Conservation (phyloP, 495 filamentous ascomycete species). For the Aspergillus sclerotiicarbonarius region DNA sequence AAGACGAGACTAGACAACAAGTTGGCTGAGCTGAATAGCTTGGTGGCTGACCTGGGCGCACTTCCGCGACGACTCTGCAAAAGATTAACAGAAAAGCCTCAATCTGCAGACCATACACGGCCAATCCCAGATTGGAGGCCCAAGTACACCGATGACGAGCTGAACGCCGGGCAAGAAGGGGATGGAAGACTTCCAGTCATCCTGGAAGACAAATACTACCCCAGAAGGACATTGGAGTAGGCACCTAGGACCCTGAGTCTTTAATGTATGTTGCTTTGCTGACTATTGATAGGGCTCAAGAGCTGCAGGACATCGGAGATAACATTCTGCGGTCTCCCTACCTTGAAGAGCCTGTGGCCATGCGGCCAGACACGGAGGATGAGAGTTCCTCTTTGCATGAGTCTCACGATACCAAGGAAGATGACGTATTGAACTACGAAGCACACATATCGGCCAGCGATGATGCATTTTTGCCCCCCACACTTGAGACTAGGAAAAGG, state of each 20-base stretch:
- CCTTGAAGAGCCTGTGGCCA: slow-evolving; percentile 60
- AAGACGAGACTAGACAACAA: slow-evolving; percentile 70
- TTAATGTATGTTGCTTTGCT: slow-evolving; percentile 23
- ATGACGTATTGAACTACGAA: not conserved
- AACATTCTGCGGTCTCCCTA: slow-evolving; percentile 61
- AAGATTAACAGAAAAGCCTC: slow-evolving; percentile 14
- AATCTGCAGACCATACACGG: slow-evolving; percentile 14
- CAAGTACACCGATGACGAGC: slow-evolving; percentile 15
- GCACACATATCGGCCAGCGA: not conserved
- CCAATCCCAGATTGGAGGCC: slow-evolving; percentile 17
- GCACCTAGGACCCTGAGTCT: slow-evolving; percentile 16
- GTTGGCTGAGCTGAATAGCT: slow-evolving; percentile 59
- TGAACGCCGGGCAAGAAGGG: slow-evolving; percentile 38
- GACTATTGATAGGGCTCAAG: slow-evolving; percentile 34
- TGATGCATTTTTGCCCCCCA: slow-evolving; percentile 29
- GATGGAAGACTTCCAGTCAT: slow-evolving; percentile 73
- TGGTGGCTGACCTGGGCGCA: slow-evolving; percentile 61
- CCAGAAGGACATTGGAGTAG: slow-evolving; percentile 72
- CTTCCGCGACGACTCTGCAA: slow-evolving; percentile 40
- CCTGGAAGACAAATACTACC: slow-evolving; percentile 75
- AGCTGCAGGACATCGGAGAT: slow-evolving; percentile 44
- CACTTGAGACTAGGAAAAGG: slow-evolving; percentile 38
- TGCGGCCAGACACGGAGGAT: slow-evolving; percentile 52
- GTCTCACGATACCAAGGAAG: slow-evolving; percentile 10
- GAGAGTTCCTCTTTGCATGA: slow-evolving; percentile 49